Evolutionary conservation across 139 green algal species (phyloP), one percentile per base, ranked within the genome.

Genomic region (Auxenochlorella pyrenoidosa): DNA sequence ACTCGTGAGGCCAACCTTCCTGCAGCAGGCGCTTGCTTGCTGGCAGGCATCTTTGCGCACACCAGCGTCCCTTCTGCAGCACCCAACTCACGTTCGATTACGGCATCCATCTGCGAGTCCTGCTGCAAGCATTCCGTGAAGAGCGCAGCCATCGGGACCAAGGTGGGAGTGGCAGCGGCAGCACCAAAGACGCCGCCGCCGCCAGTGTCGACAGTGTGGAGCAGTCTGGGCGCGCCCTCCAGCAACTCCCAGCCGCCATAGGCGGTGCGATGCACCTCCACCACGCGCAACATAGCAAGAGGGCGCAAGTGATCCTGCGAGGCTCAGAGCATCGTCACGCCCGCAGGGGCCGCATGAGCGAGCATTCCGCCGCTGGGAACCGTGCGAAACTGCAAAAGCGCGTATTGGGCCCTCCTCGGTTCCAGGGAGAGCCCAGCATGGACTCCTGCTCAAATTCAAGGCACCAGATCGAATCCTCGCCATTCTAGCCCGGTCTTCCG

Each of bases 231-330:
- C 30, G 26, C 38, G 26, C 51, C 80, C 22, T 41, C 24, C 40
- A 85, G 30, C 28, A 85, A 21, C 54, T 85, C 80, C 80, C 80
- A 85, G 26, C 60, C 80, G 40, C 40, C 30, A 26, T 60, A 40
- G 0, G 60, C 38, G 63, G 22, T 85, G 41, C 80, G 80, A 40
- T 85, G 80, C 59, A 85, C 34, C 63, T 85, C 80, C 59, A 85
- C 40, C 30, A 85, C 40, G 2, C 80, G 40, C 40, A 85, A 16
- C 80, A 85, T 85, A 60, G 75, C 41, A 24, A 15, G 19, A 32
- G 6, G 5, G 36, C 38, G 21, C 2, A 73, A 22, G 66, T 73
- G 66, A 73, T 73, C 66, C 30, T 40, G 34, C 26, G 19, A 21
- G 54, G 54, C 54, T 63, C 54, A 63, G 18, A 63, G 54, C 54